Conservation (phyloP, 2,329 filamentous ascomycete genomes). For the Fusarium torulosum region DNA sequence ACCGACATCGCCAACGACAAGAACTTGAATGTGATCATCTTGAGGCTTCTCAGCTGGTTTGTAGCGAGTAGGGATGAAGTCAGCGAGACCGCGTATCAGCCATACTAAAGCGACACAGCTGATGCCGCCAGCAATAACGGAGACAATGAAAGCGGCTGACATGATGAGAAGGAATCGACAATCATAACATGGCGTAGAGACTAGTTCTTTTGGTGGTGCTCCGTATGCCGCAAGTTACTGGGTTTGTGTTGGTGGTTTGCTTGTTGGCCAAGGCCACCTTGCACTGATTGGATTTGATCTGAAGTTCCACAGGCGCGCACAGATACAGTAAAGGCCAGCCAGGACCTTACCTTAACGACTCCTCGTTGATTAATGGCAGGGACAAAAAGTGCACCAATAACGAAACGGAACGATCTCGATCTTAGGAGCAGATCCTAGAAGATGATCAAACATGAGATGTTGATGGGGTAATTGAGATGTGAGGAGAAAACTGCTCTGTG, state of each 20-base stretch:
- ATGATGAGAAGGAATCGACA: conserved; percentile 29
- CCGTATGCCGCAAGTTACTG: conserved; percentile 2
- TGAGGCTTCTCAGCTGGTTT: conserved; percentile 51
- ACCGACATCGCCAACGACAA: conserved; percentile 95
- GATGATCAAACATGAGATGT: conserved; percentile 34
- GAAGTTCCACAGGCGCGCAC: conserved; percentile 37
- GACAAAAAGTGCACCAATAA: conserved; percentile 19
- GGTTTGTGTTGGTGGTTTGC: conserved; percentile 10
- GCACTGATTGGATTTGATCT: conserved; percentile 13
- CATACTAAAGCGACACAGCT: conserved; percentile 51
- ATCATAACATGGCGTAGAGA: conserved; percentile 28
- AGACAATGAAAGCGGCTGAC: conserved; percentile 51
- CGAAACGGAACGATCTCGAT: conserved; percentile 27
- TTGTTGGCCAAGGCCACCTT: conserved; percentile 37
- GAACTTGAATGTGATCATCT: conserved; percentile 74
- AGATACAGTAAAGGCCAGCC: not conserved
- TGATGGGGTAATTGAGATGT: not conserved
- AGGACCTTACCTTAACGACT: not conserved
- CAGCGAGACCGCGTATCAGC: conserved; percentile 41
- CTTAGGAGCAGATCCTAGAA: conserved; percentile 17
- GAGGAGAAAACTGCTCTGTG: not conserved
- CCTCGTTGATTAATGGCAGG: not conserved
- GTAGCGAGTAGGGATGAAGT: conserved; percentile 54
- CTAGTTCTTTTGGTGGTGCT: conserved; percentile 20
- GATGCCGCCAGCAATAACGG: conserved; percentile 52